phyloP scores from a whole-genome alignment of 441 rosid species.

The Biscutella laevigata region DNA sequence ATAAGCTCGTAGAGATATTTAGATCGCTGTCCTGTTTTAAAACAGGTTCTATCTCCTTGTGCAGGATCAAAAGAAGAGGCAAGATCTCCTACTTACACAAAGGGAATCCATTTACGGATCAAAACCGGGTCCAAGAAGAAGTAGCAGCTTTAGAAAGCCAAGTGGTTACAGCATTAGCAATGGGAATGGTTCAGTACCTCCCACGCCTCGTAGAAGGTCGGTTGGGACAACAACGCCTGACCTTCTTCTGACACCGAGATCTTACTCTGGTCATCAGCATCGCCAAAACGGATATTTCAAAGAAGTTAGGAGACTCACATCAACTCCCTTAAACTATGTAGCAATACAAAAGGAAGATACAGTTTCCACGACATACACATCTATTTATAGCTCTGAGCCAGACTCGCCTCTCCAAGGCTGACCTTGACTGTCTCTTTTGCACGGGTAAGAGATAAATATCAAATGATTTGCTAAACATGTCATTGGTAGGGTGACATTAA shows the following conservation, averaged over 20 bases:
- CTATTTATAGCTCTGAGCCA: constrained; percentile 73
- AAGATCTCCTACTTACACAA: constrained; percentile 71
- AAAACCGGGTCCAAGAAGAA: constrained; percentile 83
- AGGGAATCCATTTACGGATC: constrained; percentile 93
- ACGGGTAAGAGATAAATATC: constrained; percentile 3
- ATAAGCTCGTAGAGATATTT: too few species aligned
- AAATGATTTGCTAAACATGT: background rate
- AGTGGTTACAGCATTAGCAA: constrained; percentile 56
- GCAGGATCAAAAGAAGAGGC: constrained; percentile 96
- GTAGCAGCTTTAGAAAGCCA: constrained; percentile 70
- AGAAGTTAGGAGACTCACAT: constrained; percentile 77
- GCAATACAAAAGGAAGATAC: constrained; percentile 83
- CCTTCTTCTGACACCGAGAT: constrained; percentile 26
- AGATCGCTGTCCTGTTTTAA: background rate
- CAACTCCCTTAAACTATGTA: constrained; percentile 75
- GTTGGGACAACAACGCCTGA: constrained; percentile 33
- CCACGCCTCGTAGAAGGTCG: constrained; percentile 76
- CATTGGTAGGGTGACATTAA: background rate
- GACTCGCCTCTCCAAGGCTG: constrained; percentile 66
- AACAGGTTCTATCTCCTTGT: background rate
- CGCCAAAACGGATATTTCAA: constrained; percentile 82
- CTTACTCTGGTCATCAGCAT: constrained; percentile 41
- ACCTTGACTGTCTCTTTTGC: constrained; percentile 18
- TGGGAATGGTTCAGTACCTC: constrained; percentile 84
- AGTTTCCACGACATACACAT: constrained; percentile 68